These are phyloP conservation scores for Aquilaria malaccensis DNA, from an alignment of 345 rosid genomes.

Conservation along the genomic window DNA sequence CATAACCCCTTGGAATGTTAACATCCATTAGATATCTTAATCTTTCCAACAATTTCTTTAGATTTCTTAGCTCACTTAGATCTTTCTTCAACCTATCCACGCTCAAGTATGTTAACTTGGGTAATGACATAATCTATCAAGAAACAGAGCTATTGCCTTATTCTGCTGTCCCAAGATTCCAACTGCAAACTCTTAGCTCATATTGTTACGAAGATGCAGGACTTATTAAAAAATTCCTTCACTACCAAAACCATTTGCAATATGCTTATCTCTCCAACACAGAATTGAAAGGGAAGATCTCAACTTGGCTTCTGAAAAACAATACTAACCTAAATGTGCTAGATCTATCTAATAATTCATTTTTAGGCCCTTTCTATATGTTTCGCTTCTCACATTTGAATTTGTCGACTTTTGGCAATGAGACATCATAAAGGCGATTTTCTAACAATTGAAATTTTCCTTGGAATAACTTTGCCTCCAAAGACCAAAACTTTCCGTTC, in stretches of 20 bases:
- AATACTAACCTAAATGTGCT: slow-evolving; percentile 3
- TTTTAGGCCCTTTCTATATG: neutral
- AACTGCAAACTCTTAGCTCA: neutral
- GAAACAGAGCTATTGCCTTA: neutral
- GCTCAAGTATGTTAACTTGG: neutral
- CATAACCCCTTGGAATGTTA: neutral
- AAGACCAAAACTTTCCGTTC: no score
- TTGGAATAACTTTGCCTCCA: no score
- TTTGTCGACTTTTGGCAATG: neutral
- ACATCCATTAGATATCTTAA: neutral
- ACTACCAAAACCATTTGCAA: slow-evolving; percentile 8
- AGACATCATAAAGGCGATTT: no score
- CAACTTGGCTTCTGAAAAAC: slow-evolving; percentile 24
- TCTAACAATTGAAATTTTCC: no score
- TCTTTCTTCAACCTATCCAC: slow-evolving; percentile 5
- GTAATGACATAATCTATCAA: neutral
- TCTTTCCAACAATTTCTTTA: slow-evolving; percentile 5
- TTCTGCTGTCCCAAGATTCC: neutral
- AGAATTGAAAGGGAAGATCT: slow-evolving; percentile 11
- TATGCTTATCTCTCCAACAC: neutral
- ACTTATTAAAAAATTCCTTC: slow-evolving; percentile 15
- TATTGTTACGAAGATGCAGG: neutral
- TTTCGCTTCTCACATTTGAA: neutral
- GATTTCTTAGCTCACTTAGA: slow-evolving; percentile 3
- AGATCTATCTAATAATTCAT: neutral